Conservation (phyloP, 1,284 basidiomycete species). For the Austroboletus novae-zelandiae region DNA sequence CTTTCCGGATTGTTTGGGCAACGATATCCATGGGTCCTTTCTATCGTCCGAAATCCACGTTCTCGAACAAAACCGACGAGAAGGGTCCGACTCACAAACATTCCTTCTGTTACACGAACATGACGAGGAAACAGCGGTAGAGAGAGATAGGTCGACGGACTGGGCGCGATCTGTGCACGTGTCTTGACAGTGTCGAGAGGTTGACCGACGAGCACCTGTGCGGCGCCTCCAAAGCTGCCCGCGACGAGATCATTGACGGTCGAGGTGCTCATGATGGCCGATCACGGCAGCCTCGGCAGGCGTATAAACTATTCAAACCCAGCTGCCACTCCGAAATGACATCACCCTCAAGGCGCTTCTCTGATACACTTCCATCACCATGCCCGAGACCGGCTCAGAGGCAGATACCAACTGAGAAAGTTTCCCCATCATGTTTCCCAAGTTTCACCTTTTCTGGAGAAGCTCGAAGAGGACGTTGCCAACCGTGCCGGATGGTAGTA, state of each 20-base stretch:
- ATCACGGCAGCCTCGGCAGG: too few species aligned
- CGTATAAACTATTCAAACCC: too few species aligned
- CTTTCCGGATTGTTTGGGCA: slow-evolving; percentile 76
- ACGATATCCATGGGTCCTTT: slow-evolving; percentile 93
- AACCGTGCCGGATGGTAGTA: too few species aligned
- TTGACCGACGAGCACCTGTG: slow-evolving; percentile 84
- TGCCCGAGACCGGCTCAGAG: too few species aligned
- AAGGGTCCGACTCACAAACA: slow-evolving; percentile 63
- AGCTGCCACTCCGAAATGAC: too few species aligned
- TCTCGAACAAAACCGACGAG: not conserved
- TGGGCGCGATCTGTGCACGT: slow-evolving; percentile 74
- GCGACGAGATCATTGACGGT: slow-evolving; percentile 75
- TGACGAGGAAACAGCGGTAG: not conserved
- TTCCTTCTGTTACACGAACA: slow-evolving; percentile 49
- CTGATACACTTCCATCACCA: too few species aligned
- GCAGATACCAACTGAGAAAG: too few species aligned
- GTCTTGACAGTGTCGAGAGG: slow-evolving; percentile 88
- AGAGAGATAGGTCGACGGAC: slow-evolving; percentile 38
- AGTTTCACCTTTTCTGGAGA: too few species aligned
- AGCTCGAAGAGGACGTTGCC: too few species aligned
- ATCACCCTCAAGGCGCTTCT: too few species aligned
- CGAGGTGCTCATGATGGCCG: slow-evolving; percentile 24
- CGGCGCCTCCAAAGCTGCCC: slow-evolving; percentile 76
- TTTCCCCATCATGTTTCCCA: too few species aligned
- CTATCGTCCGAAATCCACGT: slow-evolving; percentile 37